These are phyloP conservation scores for Alternaria brassicicola DNA, from an alignment of 2,329 filamentous ascomycete species.

Conservation along the genomic window DNA sequence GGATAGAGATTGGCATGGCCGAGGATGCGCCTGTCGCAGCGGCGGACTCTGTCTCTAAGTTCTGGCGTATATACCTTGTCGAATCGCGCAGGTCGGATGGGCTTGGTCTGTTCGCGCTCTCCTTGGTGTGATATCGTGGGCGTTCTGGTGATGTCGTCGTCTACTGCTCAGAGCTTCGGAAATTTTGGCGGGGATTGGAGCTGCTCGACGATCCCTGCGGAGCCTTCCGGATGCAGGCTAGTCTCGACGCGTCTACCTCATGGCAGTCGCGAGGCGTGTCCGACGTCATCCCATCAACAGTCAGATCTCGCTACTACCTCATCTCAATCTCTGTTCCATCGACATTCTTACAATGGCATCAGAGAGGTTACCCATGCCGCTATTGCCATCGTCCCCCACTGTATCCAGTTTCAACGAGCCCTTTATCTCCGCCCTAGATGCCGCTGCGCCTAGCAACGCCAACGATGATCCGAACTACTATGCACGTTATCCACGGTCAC, in stretches of 20 bases:
- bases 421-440: slow-evolving; percentile 37
- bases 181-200: slow-evolving; percentile 40
- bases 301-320: background rate
- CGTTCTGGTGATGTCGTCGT: background rate
- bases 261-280: slow-evolving; percentile 15
- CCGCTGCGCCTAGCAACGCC: slow-evolving; percentile 25
- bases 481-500: slow-evolving; percentile 38
- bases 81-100: background rate
- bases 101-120: background rate
- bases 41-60: background rate
- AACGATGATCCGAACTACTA: slow-evolving; percentile 51
- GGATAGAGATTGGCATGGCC: slow-evolving; percentile 65
- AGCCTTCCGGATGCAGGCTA: slow-evolving; percentile 19
- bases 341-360: background rate
- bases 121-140: background rate
- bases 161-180: slow-evolving; percentile 22
- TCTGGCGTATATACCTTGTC: background rate
- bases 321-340: background rate
- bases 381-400: background rate
- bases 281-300: slow-evolving; percentile 35
- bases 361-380: slow-evolving; percentile 9
- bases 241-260: slow-evolving; percentile 13
- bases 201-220: slow-evolving; percentile 17
- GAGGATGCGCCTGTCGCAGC: background rate
- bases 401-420: slow-evolving; percentile 29